phyloP scores from a whole-genome alignment of 768 basidiomycete species.

The Boletus vinaceobasis region DNA sequence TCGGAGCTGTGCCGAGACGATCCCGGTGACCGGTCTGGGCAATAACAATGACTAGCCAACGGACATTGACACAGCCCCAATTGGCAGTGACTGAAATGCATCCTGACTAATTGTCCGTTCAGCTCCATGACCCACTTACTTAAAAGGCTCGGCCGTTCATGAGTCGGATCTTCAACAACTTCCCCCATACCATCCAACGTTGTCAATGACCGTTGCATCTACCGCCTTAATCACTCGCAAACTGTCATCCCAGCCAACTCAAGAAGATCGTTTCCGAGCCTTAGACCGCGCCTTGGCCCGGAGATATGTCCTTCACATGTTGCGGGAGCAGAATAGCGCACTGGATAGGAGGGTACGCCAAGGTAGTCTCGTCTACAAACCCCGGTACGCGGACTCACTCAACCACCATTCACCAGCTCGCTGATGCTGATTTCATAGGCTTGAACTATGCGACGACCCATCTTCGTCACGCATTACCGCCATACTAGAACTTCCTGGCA shows the following conservation, averaged over 20 bases:
- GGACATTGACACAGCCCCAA: too few relatives aligned
- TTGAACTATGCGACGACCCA: constrained; percentile 40
- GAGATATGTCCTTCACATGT: constrained; percentile 24
- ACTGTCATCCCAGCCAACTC: constrained; percentile 21
- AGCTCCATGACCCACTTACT: not conserved
- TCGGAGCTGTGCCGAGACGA: not conserved
- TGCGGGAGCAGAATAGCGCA: constrained; percentile 20
- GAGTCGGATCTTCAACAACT: not conserved
- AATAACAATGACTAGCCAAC: too few relatives aligned
- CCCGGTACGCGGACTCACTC: constrained; percentile 23
- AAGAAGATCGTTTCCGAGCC: constrained; percentile 29
- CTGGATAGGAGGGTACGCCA: constrained; percentile 21
- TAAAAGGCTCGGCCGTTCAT: not conserved
- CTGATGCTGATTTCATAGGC: constrained; percentile 25
- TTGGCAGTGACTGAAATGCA: too few relatives aligned
- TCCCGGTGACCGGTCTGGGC: not conserved
- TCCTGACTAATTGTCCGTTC: too few relatives aligned
- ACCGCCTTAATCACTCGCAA: constrained; percentile 20
- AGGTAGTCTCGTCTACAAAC: constrained; percentile 31
- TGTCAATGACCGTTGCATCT: constrained; percentile 25
- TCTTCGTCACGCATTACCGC: constrained; percentile 32
- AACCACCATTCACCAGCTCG: not conserved
- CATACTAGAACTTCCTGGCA: constrained; percentile 39
- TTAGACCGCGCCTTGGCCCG: constrained; percentile 31
- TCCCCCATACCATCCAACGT: not conserved